These are phyloP conservation scores for Spathaspora jeffriesii DNA, from an alignment of 1,139 yeast genomes.

Conservation along the genomic window DNA sequence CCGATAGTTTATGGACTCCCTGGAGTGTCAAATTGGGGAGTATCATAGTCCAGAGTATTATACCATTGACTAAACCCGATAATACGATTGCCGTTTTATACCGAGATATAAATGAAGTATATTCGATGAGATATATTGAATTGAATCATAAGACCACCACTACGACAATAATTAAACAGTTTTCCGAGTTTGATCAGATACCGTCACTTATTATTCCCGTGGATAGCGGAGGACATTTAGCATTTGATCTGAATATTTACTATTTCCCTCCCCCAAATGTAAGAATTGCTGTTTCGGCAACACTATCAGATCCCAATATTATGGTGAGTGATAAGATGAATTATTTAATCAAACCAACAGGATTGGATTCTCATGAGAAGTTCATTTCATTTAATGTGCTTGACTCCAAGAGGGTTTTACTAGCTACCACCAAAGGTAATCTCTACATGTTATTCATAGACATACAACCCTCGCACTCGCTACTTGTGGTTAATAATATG, in stretches of 20 bases:
- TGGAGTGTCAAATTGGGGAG: slow-evolving; percentile 25
- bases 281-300: slow-evolving; percentile 15
- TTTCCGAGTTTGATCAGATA: slow-evolving; percentile 33
- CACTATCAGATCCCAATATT: neutral
- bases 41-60: slow-evolving; percentile 26
- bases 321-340: slow-evolving; percentile 1
- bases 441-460: slow-evolving; percentile 28
- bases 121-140: slow-evolving; percentile 31
- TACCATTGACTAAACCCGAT: slow-evolving; percentile 9
- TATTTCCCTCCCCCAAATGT: slow-evolving; percentile 28
- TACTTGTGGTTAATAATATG: slow-evolving; percentile 18
- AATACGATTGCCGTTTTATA: slow-evolving; percentile 29
- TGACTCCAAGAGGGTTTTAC: slow-evolving; percentile 27
- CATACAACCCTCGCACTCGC: slow-evolving; percentile 6
- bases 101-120: slow-evolving; percentile 35
- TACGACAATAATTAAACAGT: slow-evolving; percentile 25
- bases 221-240: slow-evolving; percentile 29
- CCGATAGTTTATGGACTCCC: slow-evolving; percentile 14
- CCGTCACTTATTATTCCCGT: slow-evolving; percentile 31
- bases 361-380: slow-evolving; percentile 2
- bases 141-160: slow-evolving; percentile 14
- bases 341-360: neutral
- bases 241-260: slow-evolving; percentile 27
- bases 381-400: slow-evolving; percentile 17
- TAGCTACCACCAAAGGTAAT: slow-evolving; percentile 32